Evolutionary conservation across 495 filamentous ascomycete genomes (phyloP).

Genomic region (Recurvomyces mirabilis): DNA sequence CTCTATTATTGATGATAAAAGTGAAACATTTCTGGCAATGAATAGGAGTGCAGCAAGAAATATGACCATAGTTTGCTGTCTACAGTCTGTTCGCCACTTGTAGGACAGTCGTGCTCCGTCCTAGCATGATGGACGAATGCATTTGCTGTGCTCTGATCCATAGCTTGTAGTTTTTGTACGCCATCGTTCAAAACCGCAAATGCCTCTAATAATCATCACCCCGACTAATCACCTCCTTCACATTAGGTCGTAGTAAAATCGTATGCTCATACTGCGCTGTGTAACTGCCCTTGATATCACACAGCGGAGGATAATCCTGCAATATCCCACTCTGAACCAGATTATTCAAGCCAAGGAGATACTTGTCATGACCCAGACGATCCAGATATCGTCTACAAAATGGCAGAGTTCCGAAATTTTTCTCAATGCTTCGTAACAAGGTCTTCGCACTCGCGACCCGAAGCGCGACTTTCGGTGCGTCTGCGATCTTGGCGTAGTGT

Average conservation of each 20-base stretch:
- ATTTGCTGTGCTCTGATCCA: too few species aligned
- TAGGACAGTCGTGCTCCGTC: too few species aligned
- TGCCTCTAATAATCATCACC: conserved; percentile 92
- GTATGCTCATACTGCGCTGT: conserved; percentile 95
- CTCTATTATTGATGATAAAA: too few species aligned
- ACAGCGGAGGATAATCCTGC: conserved; percentile 78
- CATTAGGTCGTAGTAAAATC: conserved; percentile 71
- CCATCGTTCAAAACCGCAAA: too few species aligned
- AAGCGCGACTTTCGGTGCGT: conserved; percentile 41
- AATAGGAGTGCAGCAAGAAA: too few species aligned
- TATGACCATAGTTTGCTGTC: too few species aligned
- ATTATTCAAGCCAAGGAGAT: conserved; percentile 65
- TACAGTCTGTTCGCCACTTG: too few species aligned
- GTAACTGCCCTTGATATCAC: conserved; percentile 89
- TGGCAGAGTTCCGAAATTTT: conserved; percentile 53
- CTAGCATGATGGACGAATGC: too few species aligned
- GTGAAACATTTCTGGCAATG: too few species aligned
- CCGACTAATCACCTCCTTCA: conserved; percentile 87
- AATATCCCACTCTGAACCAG: conserved; percentile 75
- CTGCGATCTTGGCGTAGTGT: conserved; percentile 43
- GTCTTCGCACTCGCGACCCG: conserved; percentile 46
- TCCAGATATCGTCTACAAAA: conserved; percentile 55
- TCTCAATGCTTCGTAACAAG: conserved; percentile 48
- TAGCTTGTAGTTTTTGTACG: too few species aligned
- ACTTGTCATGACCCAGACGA: conserved; percentile 49